Base-by-base conservation (phyloP, 768 basidiomycete species). In the Sarcomyxa edulis region DNA sequence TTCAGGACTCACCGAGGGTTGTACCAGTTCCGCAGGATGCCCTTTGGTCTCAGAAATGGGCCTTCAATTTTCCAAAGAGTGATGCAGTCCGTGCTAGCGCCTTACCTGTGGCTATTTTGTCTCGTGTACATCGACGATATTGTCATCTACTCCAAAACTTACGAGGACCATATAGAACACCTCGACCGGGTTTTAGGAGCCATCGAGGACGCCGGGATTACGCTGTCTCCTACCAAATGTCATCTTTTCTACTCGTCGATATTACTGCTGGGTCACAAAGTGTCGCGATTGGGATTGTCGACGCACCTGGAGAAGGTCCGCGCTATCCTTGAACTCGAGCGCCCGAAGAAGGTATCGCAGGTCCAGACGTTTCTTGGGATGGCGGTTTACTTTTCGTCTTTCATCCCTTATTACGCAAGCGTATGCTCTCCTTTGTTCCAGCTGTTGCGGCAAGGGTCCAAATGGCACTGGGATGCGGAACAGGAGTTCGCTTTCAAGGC, bases 101-200 rank as follows among this genome's bases (percentile, higher is more conserved):
- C n/a, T n/a, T n/a, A n/a, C n/a, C n/a, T n/a, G n/a, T n/a, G n/a
- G n/a, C 39, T 65, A 1, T 66, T 68, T 34, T 40, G 60, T 2
- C 33, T 65, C 7, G 66, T 69, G 0, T 71, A 69, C 33, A 66
- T 70, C 7, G 62, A 71, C 32, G 59, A 71, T 32, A 69, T 70
- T 2, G 54, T 69, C n/a, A n/a, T n/a, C n/a, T n/a, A n/a, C n/a
- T n/a, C n/a, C n/a, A n/a, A n/a, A n/a, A n/a, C n/a, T n/a, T n/a
- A n/a, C n/a, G n/a, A n/a, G n/a, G n/a, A n/a, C n/a, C n/a, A n/a
- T n/a, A n/a, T n/a, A n/a, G n/a, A 0, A 51, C n/a, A n/a, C n/a
- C n/a, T n/a, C n/a, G n/a, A n/a, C n/a, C n/a, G n/a, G n/a, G 58
- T 66, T 0, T 37, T 64, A 2, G 15, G 29, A 19, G 58, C 58